phyloP scores from a whole-genome alignment of 2,329 filamentous ascomycete genomes.

The Trichoderma breve region DNA sequence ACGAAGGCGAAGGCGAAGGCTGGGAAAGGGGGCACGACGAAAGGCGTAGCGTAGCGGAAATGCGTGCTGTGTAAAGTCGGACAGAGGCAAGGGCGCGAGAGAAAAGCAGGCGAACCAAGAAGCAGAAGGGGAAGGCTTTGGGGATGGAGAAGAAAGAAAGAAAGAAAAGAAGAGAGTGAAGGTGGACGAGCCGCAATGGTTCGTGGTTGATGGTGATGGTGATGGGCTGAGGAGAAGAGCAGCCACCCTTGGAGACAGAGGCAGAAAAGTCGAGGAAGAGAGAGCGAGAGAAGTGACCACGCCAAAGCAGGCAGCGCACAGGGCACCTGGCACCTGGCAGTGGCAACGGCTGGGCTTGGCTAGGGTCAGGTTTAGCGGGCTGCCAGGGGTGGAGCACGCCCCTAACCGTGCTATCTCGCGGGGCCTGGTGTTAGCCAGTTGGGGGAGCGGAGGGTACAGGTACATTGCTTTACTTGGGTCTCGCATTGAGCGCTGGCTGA shows the following conservation, averaged over 20 bases:
- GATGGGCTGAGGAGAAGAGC: slow-evolving; percentile 20
- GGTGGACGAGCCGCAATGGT: slow-evolving; percentile 21
- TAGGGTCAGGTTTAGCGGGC: slow-evolving; percentile 19
- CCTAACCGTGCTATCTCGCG: slow-evolving; percentile 20
- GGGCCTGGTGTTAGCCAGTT: slow-evolving; percentile 13
- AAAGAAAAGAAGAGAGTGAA: slow-evolving; percentile 28
- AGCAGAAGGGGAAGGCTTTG: slow-evolving; percentile 27
- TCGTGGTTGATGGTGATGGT: slow-evolving; percentile 13
- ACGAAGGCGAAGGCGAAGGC: slow-evolving; percentile 27
- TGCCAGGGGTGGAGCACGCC: slow-evolving; percentile 19
- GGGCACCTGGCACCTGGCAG: slow-evolving; percentile 14
- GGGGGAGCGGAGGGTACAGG: background rate
- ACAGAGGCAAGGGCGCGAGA: slow-evolving; percentile 28
- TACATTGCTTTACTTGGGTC: background rate
- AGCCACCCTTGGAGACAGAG: slow-evolving; percentile 8
- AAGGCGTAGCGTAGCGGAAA: slow-evolving; percentile 20
- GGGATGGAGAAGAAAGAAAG: slow-evolving; percentile 29
- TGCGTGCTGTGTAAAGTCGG: slow-evolving; percentile 22
- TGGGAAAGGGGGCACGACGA: slow-evolving; percentile 34
- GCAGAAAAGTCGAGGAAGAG: slow-evolving; percentile 20
- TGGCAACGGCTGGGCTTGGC: slow-evolving; percentile 23
- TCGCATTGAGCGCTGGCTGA: background rate
- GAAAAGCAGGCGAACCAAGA: slow-evolving; percentile 30
- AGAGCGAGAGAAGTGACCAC: slow-evolving; percentile 10
- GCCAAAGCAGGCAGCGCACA: slow-evolving; percentile 18